A percentile compares a stretch with the other conserved stretches of the same genome.
These are phyloP conservation scores for Blastobotrys illinoisensis DNA, from an alignment of 1,139 yeast genomes.

Conservation along the genomic window DNA sequence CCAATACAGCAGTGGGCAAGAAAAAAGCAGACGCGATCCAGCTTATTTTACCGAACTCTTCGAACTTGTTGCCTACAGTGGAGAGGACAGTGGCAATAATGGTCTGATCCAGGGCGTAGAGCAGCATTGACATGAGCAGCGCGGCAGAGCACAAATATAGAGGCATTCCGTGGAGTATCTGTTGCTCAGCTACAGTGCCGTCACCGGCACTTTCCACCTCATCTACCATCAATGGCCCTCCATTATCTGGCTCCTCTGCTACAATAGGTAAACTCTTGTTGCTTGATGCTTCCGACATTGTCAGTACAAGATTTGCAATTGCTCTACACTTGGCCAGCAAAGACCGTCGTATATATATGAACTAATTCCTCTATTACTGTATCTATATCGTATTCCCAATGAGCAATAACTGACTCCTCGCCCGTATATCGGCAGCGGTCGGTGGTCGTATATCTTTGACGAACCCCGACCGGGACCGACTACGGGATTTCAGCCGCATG, in stretches of 20 bases:
- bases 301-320: too few relatives aligned
- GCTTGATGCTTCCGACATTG: background rate
- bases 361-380: too few relatives aligned
- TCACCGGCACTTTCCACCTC: constrained; percentile 8
- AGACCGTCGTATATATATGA: too few relatives aligned
- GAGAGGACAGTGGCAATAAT: constrained; percentile 45
- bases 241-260: background rate
- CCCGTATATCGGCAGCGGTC: too few relatives aligned
- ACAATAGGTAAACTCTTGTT: background rate
- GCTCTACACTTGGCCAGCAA: too few relatives aligned
- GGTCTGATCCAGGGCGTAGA: constrained; percentile 65
- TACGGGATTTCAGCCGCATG: too few relatives aligned
- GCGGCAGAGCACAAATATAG: constrained; percentile 42
- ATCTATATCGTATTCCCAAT: too few relatives aligned
- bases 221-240: background rate
- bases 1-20: constrained; percentile 53
- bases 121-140: constrained; percentile 46
- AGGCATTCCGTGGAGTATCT: constrained; percentile 40
- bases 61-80: constrained; percentile 47
- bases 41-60: constrained; percentile 49
- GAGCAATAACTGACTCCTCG: too few relatives aligned
- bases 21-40: constrained; percentile 60
- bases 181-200: constrained; percentile 23
- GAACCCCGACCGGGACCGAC: too few relatives aligned
- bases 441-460: too few relatives aligned